Conservation (phyloP, 805 yeast species). For the Dipodascopsis uninucleata region DNA sequence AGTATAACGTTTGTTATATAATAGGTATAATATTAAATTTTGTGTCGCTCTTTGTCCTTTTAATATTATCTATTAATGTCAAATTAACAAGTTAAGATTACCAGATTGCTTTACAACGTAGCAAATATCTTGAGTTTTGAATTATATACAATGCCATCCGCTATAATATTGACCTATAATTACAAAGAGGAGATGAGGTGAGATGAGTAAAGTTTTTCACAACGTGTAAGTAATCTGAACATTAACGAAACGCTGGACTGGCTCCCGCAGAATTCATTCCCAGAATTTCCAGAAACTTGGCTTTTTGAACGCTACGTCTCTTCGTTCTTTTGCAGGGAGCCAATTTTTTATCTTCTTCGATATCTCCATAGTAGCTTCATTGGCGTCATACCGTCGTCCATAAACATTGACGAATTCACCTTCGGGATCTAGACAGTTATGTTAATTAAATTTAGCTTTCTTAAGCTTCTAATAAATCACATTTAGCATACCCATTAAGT, state of each 20-base stretch:
- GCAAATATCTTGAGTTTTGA: neutral
- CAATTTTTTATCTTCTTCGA: slow-evolving; percentile 70
- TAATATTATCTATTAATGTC: neutral
- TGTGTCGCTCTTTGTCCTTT: neutral
- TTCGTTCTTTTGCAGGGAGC: slow-evolving; percentile 47
- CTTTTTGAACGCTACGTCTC: slow-evolving; percentile 13
- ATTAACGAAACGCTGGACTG: too few relatives aligned
- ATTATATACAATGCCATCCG: neutral
- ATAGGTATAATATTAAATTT: neutral
- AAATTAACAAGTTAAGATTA: neutral
- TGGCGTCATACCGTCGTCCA: slow-evolving; percentile 84
- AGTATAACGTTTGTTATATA: neutral
- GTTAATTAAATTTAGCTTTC: slow-evolving; percentile 1
- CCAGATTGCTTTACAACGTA: neutral
- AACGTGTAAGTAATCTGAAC: too few relatives aligned
- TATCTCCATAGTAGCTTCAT: slow-evolving; percentile 72
- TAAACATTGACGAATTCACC: slow-evolving; percentile 92
- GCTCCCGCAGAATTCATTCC: too few relatives aligned
- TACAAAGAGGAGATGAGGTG: neutral
- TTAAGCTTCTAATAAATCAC: neutral
- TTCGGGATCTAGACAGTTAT: slow-evolving; percentile 65
- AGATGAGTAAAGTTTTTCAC: too few relatives aligned
- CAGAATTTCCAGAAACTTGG: slow-evolving; percentile 24
- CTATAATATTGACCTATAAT: neutral
- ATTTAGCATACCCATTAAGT: slow-evolving; percentile 56